A percentile compares a stretch with the other conserved stretches of the same genome.
Evolutionary conservation across 106 monocot genomes (phyloP).

Genomic region (Iris macrosiphon): DNA sequence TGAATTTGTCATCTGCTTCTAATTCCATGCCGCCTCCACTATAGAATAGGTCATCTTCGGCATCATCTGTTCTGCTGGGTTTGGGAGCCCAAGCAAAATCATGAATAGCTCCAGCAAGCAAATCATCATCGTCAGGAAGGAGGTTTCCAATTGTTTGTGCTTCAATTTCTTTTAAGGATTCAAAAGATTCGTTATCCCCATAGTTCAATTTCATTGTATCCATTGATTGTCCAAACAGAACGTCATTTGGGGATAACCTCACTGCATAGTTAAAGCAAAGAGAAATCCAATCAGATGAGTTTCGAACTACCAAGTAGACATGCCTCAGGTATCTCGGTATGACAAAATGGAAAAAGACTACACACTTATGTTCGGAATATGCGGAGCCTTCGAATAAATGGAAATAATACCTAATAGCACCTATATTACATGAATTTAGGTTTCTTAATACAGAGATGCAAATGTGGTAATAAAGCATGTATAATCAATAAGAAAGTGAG

Average conservation of each 20-base stretch:
- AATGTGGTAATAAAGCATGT: background rate
- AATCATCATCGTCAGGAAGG: slow-evolving; percentile 82
- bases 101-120: slow-evolving; percentile 42
- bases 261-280: slow-evolving; percentile 29
- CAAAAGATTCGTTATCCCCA: slow-evolving; percentile 41
- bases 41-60: slow-evolving; percentile 79
- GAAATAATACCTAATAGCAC: background rate
- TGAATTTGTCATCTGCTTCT: slow-evolving; percentile 37
- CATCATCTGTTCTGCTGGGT: slow-evolving; percentile 16
- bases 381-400: background rate
- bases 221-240: slow-evolving; percentile 25
- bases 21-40: slow-evolving; percentile 74
- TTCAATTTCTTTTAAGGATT: slow-evolving; percentile 65
- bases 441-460: background rate
- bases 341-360: no score
- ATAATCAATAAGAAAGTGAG: background rate
- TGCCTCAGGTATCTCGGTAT: no score
- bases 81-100: slow-evolving; percentile 23
- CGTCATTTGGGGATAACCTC: slow-evolving; percentile 27
- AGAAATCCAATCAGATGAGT: background rate
- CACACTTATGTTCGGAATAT: background rate
- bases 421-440: background rate
- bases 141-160: slow-evolving; percentile 83
- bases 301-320: no score
- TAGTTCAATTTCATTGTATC: slow-evolving; percentile 19